Base-by-base conservation (phyloP, 495 filamentous ascomycete genomes). In the Niebla homalea region DNA sequence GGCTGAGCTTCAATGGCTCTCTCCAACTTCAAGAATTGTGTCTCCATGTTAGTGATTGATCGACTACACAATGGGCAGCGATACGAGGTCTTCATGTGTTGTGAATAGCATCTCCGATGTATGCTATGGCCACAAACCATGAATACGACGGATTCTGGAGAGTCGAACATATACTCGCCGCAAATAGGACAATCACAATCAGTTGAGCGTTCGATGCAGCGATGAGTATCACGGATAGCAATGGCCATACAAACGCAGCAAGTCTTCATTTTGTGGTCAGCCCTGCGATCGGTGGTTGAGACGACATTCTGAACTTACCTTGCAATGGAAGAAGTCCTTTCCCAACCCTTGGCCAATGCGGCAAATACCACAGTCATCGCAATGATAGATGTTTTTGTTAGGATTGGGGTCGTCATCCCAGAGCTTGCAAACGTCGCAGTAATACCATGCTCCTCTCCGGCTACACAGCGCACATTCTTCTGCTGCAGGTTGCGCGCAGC, bases 141-240 rank as follows among this genome's bases (percentile, higher is more conserved):
- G 60, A 94, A 93, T 35, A 94, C 87, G 8, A 99, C 88, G 1
- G 81, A 77, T 50, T 80, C 76, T 0, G 85, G 80, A 18, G 92
- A 97, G n/a, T 82, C 88, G 63, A 97, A 97, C 79, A 99, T 86
- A 62, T 95, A 95, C 45, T 94, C 88, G 21, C 87, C 86, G 62
- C 92, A 99, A 52, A 99, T 96, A n/a, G 92, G 92, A 62, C 92
- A 99, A 60, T 96, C 84, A 63, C 88, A 94, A 62, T 99, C 89
- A 5, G 84, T 94, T 12, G 88, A 87, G 21, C 88, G 77, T 66
- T 97, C 93, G 55, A 97, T 87, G 62, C 92, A 99, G 54, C 84
- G 85, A 68, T 99, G 92, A n/a, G 77, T 81, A 19, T 76, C 75
- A 53, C 82, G 78, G 43, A 83, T 81, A 1, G 79, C 73, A 60